phyloP scores from a whole-genome alignment of 2,329 filamentous ascomycete species.

The Keithomyces neogunnii region DNA sequence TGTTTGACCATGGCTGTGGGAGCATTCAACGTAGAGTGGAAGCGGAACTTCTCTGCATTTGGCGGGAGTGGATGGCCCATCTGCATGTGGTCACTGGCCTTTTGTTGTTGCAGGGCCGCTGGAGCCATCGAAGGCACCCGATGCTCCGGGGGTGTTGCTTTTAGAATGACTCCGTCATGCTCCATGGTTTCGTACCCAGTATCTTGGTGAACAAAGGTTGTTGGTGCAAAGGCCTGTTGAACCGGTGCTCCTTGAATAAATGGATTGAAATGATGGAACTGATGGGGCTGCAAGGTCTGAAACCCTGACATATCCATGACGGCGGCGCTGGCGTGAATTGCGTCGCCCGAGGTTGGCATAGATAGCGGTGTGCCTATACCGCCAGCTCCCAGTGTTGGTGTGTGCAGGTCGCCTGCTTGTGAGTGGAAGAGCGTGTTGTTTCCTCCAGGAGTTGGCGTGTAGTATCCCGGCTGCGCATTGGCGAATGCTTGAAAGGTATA shows the following conservation, averaged over 20 bases:
- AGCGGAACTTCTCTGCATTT: conserved; percentile 70
- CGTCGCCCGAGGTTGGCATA: conserved; percentile 60
- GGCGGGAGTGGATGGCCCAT: conserved; percentile 40
- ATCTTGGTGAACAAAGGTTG: conserved; percentile 73
- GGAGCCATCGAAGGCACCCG: conserved; percentile 46
- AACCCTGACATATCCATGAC: conserved; percentile 62
- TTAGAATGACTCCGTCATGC: conserved; percentile 62
- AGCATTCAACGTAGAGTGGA: conserved; percentile 81
- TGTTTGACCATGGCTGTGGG: conserved; percentile 95
- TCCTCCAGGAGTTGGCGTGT: conserved; percentile 77
- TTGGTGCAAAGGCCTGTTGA: conserved; percentile 61
- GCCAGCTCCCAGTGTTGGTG: conserved; percentile 65
- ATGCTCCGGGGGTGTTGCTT: conserved; percentile 41
- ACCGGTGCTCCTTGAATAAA: conserved; percentile 56
- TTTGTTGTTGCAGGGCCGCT: conserved; percentile 28
- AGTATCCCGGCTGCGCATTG: conserved; percentile 74
- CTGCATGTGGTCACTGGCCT: conserved; percentile 36
- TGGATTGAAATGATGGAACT: conserved; percentile 59
- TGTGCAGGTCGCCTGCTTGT: conserved; percentile 81
- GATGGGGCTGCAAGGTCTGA: conserved; percentile 51
- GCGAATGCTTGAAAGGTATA: conserved; percentile 73
- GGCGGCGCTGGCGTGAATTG: conserved; percentile 49
- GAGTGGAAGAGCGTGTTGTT: conserved; percentile 74
- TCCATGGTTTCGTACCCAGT: conserved; percentile 74
- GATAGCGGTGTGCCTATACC: conserved; percentile 76